phyloP scores from a whole-genome alignment of 2,329 filamentous ascomycete species.

The Pseudopyricularia cyperi region DNA sequence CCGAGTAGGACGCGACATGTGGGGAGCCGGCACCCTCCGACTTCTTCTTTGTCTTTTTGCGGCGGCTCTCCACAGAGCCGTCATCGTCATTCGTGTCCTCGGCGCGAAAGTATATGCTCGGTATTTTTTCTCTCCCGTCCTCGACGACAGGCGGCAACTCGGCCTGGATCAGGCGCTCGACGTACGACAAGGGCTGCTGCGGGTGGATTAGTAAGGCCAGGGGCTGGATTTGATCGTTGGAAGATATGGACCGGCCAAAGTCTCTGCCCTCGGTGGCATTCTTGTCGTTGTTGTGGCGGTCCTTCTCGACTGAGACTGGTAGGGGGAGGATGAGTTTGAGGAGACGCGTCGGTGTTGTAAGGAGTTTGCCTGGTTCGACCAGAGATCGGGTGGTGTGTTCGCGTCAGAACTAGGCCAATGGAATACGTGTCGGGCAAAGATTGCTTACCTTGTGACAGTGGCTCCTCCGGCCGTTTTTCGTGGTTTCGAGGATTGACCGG shows the following conservation, averaged over 20 bases:
- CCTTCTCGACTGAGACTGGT: constrained; percentile 28
- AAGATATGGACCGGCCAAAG: constrained; percentile 19
- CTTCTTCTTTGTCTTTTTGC: constrained; percentile 16
- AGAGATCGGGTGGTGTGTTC: neutral
- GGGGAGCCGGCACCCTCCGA: constrained; percentile 12
- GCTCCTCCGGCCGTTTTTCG: constrained; percentile 11
- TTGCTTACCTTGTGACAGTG: constrained; percentile 20
- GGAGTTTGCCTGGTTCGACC: constrained; percentile 47
- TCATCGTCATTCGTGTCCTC: constrained; percentile 50
- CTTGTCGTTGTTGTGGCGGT: constrained; percentile 13
- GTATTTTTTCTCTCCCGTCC: constrained; percentile 55
- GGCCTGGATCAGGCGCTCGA: constrained; percentile 78
- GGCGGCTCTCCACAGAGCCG: constrained; percentile 25
- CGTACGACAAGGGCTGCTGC: constrained; percentile 80
- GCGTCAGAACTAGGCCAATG: neutral
- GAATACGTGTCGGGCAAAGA: too few species aligned
- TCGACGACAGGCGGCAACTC: constrained; percentile 62
- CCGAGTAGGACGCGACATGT: constrained; percentile 57
- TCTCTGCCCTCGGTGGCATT: constrained; percentile 15
- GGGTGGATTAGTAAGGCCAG: constrained; percentile 78
- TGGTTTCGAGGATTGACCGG: constrained; percentile 12
- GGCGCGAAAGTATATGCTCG: constrained; percentile 66
- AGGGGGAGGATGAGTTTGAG: constrained; percentile 72
- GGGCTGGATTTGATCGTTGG: constrained; percentile 51
- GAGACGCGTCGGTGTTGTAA: constrained; percentile 68